Percentiles rank a stretch among this genome's conserved stretches.
Conservation (phyloP, 2,329 filamentous ascomycete species). For the Apiospora arundinis region DNA sequence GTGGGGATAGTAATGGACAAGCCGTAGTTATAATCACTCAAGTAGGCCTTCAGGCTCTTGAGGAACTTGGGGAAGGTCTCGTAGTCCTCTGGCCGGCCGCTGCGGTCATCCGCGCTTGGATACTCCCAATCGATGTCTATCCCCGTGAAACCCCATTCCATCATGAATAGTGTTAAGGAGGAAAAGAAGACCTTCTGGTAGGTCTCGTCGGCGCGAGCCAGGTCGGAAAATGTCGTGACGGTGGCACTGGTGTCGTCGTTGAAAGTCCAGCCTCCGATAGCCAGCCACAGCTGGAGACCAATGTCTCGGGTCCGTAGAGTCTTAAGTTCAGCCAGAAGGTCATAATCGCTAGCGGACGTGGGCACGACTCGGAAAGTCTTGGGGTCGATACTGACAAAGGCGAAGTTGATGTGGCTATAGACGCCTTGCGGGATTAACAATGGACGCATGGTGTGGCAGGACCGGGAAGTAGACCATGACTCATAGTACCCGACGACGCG, state of each 20-base stretch:
- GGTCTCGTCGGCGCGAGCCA: neutral
- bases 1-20: constrained; percentile 30
- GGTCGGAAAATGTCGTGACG: neutral
- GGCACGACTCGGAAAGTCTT: constrained; percentile 34
- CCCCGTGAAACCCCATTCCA: constrained; percentile 25
- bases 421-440: neutral
- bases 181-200: neutral
- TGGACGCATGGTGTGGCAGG: neutral
- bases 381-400: constrained; percentile 45
- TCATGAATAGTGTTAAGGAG: constrained; percentile 23
- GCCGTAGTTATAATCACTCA: neutral
- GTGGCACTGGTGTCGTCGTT: neutral
- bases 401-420: constrained; percentile 28
- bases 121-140: constrained; percentile 29
- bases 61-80: neutral
- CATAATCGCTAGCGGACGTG: constrained; percentile 17
- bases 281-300: neutral
- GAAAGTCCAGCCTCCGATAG: constrained; percentile 5
- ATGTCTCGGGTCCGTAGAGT: constrained; percentile 36
- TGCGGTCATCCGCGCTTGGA: neutral
- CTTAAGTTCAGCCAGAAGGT: constrained; percentile 39
- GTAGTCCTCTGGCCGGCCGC: neutral
- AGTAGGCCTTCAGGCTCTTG: neutral
- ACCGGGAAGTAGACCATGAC: neutral
- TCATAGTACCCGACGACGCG: constrained; percentile 8